Percentiles rank a stretch among this genome's conserved stretches.
These are phyloP conservation scores for Pseudocercospora cruenta DNA, from an alignment of 2,329 filamentous ascomycete species.

Conservation along the genomic window DNA sequence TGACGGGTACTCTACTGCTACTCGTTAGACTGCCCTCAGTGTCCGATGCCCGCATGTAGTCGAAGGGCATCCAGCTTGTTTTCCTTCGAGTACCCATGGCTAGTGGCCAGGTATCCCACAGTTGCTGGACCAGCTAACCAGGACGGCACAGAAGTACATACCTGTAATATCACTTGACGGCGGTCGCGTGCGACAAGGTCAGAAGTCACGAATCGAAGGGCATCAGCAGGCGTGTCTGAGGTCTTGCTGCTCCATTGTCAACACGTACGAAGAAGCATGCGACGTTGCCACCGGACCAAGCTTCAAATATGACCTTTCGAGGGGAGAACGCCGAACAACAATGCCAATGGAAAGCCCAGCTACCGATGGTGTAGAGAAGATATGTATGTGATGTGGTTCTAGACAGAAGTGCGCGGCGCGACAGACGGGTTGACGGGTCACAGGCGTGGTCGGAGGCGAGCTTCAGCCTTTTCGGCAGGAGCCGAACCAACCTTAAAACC, in stretches of 20 bases:
- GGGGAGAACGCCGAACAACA: neutral
- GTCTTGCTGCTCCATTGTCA: conserved; percentile 12
- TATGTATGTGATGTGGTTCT: conserved; percentile 1
- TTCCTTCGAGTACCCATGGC: neutral
- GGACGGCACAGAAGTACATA: neutral
- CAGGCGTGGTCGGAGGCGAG: neutral
- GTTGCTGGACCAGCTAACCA: neutral
- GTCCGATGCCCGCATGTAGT: neutral
- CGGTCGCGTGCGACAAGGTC: conserved; percentile 5
- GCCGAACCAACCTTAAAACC: conserved; percentile 7
- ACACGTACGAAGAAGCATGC: conserved; percentile 5
- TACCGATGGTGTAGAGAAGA: neutral
- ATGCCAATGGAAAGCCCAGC: conserved; percentile 7
- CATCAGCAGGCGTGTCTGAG: conserved; percentile 12
- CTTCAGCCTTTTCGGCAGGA: conserved; percentile 5
- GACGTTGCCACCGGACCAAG: neutral
- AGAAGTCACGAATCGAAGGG: conserved; percentile 10
- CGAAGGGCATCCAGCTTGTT: neutral
- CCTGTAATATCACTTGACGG: neutral
- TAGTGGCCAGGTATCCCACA: neutral
- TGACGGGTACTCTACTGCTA: neutral
- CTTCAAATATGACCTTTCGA: neutral
- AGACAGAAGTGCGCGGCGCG: neutral
- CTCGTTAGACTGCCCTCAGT: neutral
- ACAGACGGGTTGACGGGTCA: neutral